Conservation (phyloP, 257 asterid genomes). For the Plantago major region DNA sequence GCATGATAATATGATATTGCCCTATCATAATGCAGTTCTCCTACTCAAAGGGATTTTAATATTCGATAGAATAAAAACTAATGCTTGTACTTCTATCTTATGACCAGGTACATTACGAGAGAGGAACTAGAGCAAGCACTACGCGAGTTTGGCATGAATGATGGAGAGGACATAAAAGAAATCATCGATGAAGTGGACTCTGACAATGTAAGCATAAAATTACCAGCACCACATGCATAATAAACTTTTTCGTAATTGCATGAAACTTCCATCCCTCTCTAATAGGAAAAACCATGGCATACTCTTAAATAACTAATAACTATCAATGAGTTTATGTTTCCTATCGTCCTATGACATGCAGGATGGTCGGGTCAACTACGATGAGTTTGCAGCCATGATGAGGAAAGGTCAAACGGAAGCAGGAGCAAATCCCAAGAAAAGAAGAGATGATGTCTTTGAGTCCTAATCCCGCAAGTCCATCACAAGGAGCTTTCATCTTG, state of each 20-base stretch:
- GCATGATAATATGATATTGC: not conserved
- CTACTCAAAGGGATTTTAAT: not conserved
- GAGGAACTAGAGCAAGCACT: slow-evolving; percentile 88
- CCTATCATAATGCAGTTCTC: not conserved
- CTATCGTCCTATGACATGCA: slow-evolving; percentile 18
- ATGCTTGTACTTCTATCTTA: not conserved
- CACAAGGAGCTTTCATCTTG: slow-evolving; percentile 12
- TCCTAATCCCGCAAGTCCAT: slow-evolving; percentile 17
- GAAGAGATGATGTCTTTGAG: slow-evolving; percentile 49
- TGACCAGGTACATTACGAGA: slow-evolving; percentile 56
- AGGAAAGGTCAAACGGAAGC: slow-evolving; percentile 77
- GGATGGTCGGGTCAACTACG: slow-evolving; percentile 84
- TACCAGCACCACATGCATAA: not conserved
- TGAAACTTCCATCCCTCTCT: not conserved
- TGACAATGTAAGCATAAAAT: slow-evolving; percentile 46
- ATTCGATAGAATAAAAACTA: not conserved
- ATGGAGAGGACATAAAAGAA: slow-evolving; percentile 62
- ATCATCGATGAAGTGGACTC: slow-evolving; percentile 69
- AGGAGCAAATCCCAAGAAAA: slow-evolving; percentile 54
- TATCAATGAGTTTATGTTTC: not conserved
- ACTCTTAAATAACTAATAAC: not conserved
- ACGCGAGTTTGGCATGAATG: slow-evolving; percentile 63
- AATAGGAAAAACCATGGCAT: not conserved
- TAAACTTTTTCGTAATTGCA: not conserved
- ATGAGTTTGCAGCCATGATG: slow-evolving; percentile 89